Evolutionary conservation across 306 rosid genomes (phyloP), one percentile per base, ranked within the genome.

Genomic region (Trichosanthes truncata): DNA sequence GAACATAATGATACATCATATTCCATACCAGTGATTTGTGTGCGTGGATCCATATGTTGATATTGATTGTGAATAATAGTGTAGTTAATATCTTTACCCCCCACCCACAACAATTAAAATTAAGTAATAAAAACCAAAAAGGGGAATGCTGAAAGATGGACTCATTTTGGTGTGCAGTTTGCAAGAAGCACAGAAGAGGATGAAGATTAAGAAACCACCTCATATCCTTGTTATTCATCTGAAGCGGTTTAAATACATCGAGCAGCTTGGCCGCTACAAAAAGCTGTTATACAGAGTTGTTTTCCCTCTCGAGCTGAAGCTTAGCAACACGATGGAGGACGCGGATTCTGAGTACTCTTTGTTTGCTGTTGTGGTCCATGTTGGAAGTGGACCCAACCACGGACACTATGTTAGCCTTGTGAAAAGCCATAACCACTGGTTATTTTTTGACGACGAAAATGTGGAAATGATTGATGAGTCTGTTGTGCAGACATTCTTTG

Each of bases 171-270:
- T 80, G 49, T 77, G 85, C 87, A 96, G 99, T 84, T 91, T 96
- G 92, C 99, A 96, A 91, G 99, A 96, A 83, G 99, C 99, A 14
- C 98, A 96, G 88, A 96, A 96, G 90, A 88, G 99, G 88, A 96
- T 96, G 99, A 96, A 96, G 88, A 96, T 96, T 79, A 96, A 96
- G 89, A 93, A 96, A 85, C 92, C 98, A 21, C 99, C 99, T 10
- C 96, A 91, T 69, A 87, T 93, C 83, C 86, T 96, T 87, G 99
- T 96, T 62, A 96, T 93, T 84, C 99, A 96, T 85, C 92, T 96
- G 71, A 96, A 96, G 91, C 97, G 99, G 82, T 96, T 96, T 75
- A 96, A 96, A 86, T 96, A 96, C 87, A 96, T 96, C 33, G 99
- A 96, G 82, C 98, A 93, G 89, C 90, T 96, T 14, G 96, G 97